Evolutionary conservation across 352 stramenopile genomes (phyloP).

Genomic region (Globisporangium paddicum): DNA sequence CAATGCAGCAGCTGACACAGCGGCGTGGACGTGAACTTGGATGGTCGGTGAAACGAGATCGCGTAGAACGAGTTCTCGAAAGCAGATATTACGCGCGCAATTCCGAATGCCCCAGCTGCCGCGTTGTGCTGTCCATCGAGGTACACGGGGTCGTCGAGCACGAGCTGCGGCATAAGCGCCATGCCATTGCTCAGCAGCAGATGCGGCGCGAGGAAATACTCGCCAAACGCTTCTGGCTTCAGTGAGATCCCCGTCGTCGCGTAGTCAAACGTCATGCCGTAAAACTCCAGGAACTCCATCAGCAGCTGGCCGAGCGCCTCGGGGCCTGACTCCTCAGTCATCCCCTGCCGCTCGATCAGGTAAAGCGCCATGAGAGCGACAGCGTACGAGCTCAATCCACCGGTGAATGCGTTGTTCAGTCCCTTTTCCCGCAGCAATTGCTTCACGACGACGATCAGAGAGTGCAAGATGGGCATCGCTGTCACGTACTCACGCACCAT

Average conservation of each 20-base stretch:
- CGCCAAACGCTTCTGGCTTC: conserved; percentile 69
- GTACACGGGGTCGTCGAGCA: conserved; percentile 83
- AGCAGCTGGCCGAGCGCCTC: conserved; percentile 57
- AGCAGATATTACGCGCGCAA: conserved; percentile 72
- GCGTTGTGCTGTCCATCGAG: conserved; percentile 74
- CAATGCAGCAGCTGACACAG: conserved; percentile 77
- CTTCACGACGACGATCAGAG: conserved; percentile 83
- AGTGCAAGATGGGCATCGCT: conserved; percentile 61
- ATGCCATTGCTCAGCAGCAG: conserved; percentile 33
- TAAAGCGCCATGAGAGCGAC: conserved; percentile 82
- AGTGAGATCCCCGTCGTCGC: conserved; percentile 76
- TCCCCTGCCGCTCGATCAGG: conserved; percentile 59
- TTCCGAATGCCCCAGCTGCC: conserved; percentile 66
- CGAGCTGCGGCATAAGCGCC: conserved; percentile 64
- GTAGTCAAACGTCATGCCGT: conserved; percentile 82
- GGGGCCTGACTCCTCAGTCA: conserved; percentile 19
- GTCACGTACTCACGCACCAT: conserved; percentile 74
- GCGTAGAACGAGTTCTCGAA: conserved; percentile 82
- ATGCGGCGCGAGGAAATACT: conserved; percentile 60
- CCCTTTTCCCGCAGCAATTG: conserved; percentile 84
- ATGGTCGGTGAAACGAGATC: conserved; percentile 65
- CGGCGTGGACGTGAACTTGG: conserved; percentile 74
- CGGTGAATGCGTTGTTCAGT: conserved; percentile 88
- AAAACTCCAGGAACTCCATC: conserved; percentile 88
- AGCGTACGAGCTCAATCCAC: conserved; percentile 86